Conservation (phyloP, 352 stramenopile genomes). For the Pythium guiyangense region DNA sequence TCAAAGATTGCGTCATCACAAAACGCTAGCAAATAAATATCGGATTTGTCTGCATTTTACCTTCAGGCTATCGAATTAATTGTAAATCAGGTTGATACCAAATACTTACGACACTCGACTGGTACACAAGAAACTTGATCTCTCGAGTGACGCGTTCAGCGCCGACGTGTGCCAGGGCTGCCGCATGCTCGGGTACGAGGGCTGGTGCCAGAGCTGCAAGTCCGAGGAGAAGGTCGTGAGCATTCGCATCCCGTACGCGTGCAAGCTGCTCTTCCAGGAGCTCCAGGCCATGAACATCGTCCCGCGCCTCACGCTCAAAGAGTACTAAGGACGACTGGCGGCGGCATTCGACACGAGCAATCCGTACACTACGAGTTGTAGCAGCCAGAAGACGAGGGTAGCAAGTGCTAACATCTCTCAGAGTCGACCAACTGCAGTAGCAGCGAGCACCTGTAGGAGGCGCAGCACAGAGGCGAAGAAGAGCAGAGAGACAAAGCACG, state of each 20-base stretch:
- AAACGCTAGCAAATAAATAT: too few species aligned
- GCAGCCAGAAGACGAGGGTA: not conserved
- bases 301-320: slow-evolving; percentile 94
- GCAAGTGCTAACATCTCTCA: not conserved
- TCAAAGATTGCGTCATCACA: too few species aligned
- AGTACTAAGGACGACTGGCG: slow-evolving; percentile 77
- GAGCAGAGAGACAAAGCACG: not conserved
- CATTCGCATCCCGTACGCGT: slow-evolving; percentile 98
- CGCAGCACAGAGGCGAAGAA: not conserved
- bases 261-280: slow-evolving; percentile 98
- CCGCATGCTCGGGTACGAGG: slow-evolving; percentile 96
- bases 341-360: too few species aligned
- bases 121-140: too few species aligned
- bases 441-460: not conserved
- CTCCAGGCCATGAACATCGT: slow-evolving; percentile 99
- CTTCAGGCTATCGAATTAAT: too few species aligned
- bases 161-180: slow-evolving; percentile 98
- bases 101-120: too few species aligned
- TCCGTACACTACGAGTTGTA: not conserved
- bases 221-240: slow-evolving; percentile 96
- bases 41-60: too few species aligned
- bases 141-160: slow-evolving; percentile 98
- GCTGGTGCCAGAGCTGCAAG: slow-evolving; percentile 99
- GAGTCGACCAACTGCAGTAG: not conserved
- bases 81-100: too few species aligned